These are phyloP conservation scores for Pichia sp. DNA, from an alignment of 1,139 yeast genomes.

Conservation along the genomic window DNA sequence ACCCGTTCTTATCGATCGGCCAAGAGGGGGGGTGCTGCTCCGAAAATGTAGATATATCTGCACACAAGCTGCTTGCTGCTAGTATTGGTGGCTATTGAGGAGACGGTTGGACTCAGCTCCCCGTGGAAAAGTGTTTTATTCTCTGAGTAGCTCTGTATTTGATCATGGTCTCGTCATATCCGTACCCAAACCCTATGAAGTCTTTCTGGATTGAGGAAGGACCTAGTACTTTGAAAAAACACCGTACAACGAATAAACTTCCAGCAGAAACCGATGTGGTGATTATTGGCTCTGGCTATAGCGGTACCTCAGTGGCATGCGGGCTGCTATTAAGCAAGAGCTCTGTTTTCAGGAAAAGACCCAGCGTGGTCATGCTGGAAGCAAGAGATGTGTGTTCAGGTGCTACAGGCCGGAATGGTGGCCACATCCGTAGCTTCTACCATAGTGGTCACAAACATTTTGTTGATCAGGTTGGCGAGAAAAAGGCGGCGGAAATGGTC, in stretches of 20 bases:
- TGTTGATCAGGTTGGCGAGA: constrained; percentile 26
- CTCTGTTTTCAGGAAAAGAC: constrained; percentile 12
- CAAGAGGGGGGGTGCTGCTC: too few species aligned
- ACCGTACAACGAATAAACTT: constrained; percentile 18
- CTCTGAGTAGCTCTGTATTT: too few species aligned
- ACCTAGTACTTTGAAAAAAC: constrained; percentile 12
- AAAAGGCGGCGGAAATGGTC: constrained; percentile 34
- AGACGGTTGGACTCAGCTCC: background rate
- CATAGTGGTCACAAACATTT: constrained; percentile 30
- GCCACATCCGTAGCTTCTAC: constrained; percentile 41
- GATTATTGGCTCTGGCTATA: constrained; percentile 41
- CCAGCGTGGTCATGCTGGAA: constrained; percentile 32
- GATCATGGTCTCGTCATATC: constrained; percentile 6
- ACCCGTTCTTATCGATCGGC: too few species aligned
- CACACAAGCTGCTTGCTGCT: too few species aligned
- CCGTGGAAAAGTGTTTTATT: too few species aligned
- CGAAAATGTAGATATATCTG: too few species aligned
- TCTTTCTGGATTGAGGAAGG: constrained; percentile 25
- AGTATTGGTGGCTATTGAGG: background rate
- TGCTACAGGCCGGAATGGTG: constrained; percentile 49
- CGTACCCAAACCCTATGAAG: constrained; percentile 10
- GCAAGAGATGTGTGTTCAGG: constrained; percentile 43
- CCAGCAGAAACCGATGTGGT: constrained; percentile 34
- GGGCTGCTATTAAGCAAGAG: constrained; percentile 30
- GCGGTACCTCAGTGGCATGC: constrained; percentile 39